phyloP scores from a whole-genome alignment of 228 moss, liverwort and hornwort genomes.

The Sphagnum magellanicum region DNA sequence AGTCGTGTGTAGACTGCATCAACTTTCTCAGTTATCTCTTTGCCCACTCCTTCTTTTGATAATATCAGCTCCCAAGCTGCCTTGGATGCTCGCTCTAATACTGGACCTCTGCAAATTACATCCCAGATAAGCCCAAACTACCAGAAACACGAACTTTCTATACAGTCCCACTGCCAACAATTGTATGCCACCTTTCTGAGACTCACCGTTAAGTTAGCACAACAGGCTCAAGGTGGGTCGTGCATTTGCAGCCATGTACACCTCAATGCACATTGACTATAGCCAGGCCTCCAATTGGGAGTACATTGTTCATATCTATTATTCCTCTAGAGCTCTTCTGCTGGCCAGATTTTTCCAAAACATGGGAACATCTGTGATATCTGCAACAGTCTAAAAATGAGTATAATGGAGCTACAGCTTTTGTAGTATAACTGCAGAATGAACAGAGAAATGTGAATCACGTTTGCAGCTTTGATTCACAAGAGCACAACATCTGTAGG shows the following conservation, averaged over 20 bases:
- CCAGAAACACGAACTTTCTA: neutral
- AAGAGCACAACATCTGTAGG: no score
- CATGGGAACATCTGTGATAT: no score
- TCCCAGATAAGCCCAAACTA: neutral
- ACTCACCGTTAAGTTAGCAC: neutral
- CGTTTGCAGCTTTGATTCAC: no score
- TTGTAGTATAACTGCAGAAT: no score
- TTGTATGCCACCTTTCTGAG: neutral
- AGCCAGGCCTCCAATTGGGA: neutral
- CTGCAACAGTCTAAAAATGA: no score
- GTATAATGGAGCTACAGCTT: no score
- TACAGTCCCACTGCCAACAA: neutral
- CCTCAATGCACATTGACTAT: neutral
- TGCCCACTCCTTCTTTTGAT: constrained; percentile 55
- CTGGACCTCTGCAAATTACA: constrained; percentile 29
- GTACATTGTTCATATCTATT: no score
- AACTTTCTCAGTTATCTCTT: constrained; percentile 66
- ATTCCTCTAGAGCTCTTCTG: no score
- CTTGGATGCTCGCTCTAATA: constrained; percentile 61
- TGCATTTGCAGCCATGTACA: neutral
- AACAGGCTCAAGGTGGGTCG: neutral
- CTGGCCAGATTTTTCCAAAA: no score
- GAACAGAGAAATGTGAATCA: no score
- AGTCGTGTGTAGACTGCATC: constrained; percentile 67
- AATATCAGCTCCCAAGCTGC: constrained; percentile 74